Base-by-base conservation (phyloP, 2,329 filamentous ascomycete genomes). In the Epichloe brachyelytri region DNA sequence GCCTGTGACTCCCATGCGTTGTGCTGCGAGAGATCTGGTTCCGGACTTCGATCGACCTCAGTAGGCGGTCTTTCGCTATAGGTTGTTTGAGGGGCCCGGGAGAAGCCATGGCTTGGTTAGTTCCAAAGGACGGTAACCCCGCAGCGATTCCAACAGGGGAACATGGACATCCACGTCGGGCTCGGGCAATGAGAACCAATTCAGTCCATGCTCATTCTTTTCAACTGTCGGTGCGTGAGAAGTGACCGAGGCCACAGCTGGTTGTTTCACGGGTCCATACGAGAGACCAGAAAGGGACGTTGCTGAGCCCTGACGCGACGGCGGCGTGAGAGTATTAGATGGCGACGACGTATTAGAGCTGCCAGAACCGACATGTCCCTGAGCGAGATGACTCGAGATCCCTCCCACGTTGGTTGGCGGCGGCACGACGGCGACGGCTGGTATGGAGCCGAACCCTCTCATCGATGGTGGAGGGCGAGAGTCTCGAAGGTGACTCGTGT, bases 401-500 rank as follows among this genome's bases (percentile, higher is more conserved):
- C 33, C 33, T n/a, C 48, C 44, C 22, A 43, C n/a, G 26, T 26
- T 52, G 6, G 43, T 45, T 14, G 53, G 44, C 5, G 36, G 46
- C 6, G 36, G 47, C 43, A 52, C 43, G 26, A 26, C 33, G 3
- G 49, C 48, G 17, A 49, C 34, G 22, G 51, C 51, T 20, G 53
- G 51, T 15, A 64, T 62, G 7, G 58, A 58, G 26, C 48, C 58
- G 53, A 64, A 67, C 3, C 60, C 61, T 40, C 63, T 59, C 55
- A 58, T 64, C 2, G 63, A 64, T 2, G 61, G 58, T 2, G 63
- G 64, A 2, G 65, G 62, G 19, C 62, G 58, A 22, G 57, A 49
- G 43, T 62, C 58, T 44, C 60, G 58, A 20, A 48, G 20, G 12
- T 56, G 17, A 22, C 43, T 43, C 4, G 54, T 51, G 33, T 53